Percentiles rank a stretch among this genome's conserved stretches.
These are phyloP conservation scores for Candida bentonensis DNA, from an alignment of 805 yeast genomes.

Conservation along the genomic window DNA sequence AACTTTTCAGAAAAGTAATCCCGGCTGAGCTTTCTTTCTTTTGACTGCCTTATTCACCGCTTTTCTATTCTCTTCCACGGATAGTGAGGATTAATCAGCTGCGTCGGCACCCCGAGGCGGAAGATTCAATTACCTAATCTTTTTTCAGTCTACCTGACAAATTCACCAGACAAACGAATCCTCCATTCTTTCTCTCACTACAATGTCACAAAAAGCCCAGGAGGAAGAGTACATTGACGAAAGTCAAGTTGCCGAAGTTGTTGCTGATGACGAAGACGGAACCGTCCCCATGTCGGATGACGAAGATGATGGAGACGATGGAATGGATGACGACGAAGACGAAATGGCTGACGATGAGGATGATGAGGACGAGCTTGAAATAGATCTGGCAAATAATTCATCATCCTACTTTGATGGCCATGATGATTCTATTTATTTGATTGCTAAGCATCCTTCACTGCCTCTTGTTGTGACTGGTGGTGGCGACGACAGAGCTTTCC, in stretches of 20 bases:
- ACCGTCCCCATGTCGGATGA: conserved; percentile 19
- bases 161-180: no score
- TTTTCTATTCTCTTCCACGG: no score
- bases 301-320: conserved; percentile 28
- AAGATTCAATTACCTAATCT: no score
- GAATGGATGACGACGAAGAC: conserved; percentile 16
- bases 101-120: no score
- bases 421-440: conserved; percentile 69
- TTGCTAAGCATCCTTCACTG: conserved; percentile 70
- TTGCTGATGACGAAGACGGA: conserved; percentile 7
- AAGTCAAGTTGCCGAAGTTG: conserved; percentile 17
- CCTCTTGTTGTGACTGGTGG: conserved; percentile 89
- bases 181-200: no score
- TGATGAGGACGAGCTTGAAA: conserved; percentile 41
- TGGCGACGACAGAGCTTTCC: conserved; percentile 76
- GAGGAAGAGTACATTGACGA: conserved; percentile 15
- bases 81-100: no score
- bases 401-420: conserved; percentile 82
- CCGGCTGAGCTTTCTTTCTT: no score
- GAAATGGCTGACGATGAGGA: conserved; percentile 22
- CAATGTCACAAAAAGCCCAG: conserved; percentile 3
- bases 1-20: no score
- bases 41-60: no score
- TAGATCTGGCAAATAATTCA: conserved; percentile 84
- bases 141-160: no score